phyloP scores from a whole-genome alignment of 805 yeast species.

The Candida parachauliodes region DNA sequence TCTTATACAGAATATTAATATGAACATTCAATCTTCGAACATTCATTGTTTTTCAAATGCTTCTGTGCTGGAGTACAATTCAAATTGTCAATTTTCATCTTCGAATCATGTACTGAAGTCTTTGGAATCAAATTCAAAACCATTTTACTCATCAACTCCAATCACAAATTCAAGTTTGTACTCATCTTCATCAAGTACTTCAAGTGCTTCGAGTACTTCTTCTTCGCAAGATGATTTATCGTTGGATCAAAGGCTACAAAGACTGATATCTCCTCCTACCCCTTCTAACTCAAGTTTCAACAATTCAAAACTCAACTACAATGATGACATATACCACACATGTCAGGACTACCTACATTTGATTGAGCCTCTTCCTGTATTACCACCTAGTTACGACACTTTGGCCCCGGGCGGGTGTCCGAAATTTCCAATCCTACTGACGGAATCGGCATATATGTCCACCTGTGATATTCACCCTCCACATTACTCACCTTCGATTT shows the following conservation, averaged over 20 bases:
- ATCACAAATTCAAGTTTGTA: neutral
- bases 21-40: no score
- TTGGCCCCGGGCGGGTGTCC: constrained; percentile 47
- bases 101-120: no score
- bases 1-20: no score
- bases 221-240: constrained; percentile 7
- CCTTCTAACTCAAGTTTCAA: constrained; percentile 3
- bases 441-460: no score
- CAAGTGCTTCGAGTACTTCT: constrained; percentile 1
- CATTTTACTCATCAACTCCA: no score
- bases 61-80: no score
- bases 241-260: neutral
- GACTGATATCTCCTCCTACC: constrained; percentile 5
- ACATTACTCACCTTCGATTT: constrained; percentile 59
- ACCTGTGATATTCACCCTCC: constrained; percentile 54
- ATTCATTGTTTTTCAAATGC: no score
- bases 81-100: no score
- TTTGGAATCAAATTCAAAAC: no score
- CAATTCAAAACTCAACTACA: neutral
- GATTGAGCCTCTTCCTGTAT: constrained; percentile 36
- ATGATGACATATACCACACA: neutral
- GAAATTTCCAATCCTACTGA: constrained; percentile 24
- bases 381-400: constrained; percentile 34
- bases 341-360: constrained; percentile 22
- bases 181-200: constrained; percentile 4